These are phyloP conservation scores for Trametes sanguinea DNA, from an alignment of 768 basidiomycete species.

Conservation along the genomic window DNA sequence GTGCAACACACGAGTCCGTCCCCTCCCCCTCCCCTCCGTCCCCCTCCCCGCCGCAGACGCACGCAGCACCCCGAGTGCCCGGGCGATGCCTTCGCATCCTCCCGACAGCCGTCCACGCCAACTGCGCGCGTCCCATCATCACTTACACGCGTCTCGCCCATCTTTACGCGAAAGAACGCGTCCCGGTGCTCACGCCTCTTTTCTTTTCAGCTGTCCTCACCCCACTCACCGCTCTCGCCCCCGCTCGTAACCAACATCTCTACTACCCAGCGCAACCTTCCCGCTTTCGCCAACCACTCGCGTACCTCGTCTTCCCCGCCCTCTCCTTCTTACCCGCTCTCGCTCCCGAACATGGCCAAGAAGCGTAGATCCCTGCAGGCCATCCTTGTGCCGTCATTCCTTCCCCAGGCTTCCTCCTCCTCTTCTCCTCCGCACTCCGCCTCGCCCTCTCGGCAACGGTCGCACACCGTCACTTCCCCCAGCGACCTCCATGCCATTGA, in stretches of 20 bases:
- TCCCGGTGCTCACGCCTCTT: constrained; percentile 1
- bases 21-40: not conserved
- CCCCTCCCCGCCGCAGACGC: constrained; percentile 5
- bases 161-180: constrained; percentile 19
- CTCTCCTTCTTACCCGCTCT: not conserved
- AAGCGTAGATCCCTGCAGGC: constrained; percentile 57
- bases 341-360: constrained; percentile 41
- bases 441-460: constrained; percentile 19
- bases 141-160: constrained; percentile 17
- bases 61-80: not conserved
- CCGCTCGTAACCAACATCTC: not conserved
- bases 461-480: constrained; percentile 25
- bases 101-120: not conserved
- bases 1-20: constrained; percentile 18
- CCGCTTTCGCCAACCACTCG: constrained; percentile 5
- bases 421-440: constrained; percentile 7
- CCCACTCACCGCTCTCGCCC: constrained; percentile 11
- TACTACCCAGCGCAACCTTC: not conserved
- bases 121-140: constrained; percentile 10
- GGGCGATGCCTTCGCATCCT: constrained; percentile 6
- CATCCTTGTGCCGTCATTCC: constrained; percentile 51
- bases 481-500: constrained; percentile 29
- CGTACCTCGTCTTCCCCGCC: constrained; percentile 13
- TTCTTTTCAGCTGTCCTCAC: constrained; percentile 5
- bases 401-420: constrained; percentile 31